Percentiles rank a stretch among this genome's conserved stretches.
Conservation (phyloP, 768 basidiomycete species). For the Guyanaporus albipodus region DNA sequence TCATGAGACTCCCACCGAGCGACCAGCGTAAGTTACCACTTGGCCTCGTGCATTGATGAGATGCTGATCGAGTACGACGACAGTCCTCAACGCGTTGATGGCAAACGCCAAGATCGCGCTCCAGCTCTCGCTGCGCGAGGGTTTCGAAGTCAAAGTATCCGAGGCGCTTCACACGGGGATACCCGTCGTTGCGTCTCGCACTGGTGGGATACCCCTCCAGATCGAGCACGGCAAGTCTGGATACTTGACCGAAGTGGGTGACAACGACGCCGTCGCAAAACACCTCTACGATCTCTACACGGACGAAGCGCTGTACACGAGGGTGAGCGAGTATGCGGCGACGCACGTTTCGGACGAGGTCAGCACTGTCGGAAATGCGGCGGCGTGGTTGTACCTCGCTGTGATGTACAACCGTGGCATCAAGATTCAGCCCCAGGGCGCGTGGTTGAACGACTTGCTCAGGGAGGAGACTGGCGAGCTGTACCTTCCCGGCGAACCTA, state of each 20-base stretch:
- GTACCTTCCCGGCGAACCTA: constrained; percentile 65
- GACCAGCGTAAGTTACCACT: constrained; percentile 61
- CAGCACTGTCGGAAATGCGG: constrained; percentile 76
- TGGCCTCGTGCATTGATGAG: background rate
- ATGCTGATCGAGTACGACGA: constrained; percentile 7
- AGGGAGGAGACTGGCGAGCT: constrained; percentile 71
- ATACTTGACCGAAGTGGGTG: constrained; percentile 73
- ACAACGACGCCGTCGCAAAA: constrained; percentile 70
- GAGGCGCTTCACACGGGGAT: constrained; percentile 91
- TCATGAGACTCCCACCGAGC: constrained; percentile 78
- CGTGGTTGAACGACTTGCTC: constrained; percentile 81
- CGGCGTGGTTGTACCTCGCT: constrained; percentile 63
- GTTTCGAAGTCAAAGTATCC: constrained; percentile 96
- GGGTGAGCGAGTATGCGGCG: constrained; percentile 63
- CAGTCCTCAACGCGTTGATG: constrained; percentile 85
- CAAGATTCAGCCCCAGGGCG: constrained; percentile 76
- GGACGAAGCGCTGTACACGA: constrained; percentile 60
- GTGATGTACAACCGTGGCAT: constrained; percentile 75
- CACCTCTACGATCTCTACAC: constrained; percentile 77
- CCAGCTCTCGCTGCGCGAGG: constrained; percentile 90
- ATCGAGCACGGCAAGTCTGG: constrained; percentile 86
- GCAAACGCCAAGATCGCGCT: constrained; percentile 86
- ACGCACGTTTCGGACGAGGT: constrained; percentile 84
- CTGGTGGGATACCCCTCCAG: constrained; percentile 94
- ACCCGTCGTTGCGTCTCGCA: constrained; percentile 77